These are phyloP conservation scores for Cyberlindnera saturnus DNA, from an alignment of 805 yeast species.

Conservation along the genomic window DNA sequence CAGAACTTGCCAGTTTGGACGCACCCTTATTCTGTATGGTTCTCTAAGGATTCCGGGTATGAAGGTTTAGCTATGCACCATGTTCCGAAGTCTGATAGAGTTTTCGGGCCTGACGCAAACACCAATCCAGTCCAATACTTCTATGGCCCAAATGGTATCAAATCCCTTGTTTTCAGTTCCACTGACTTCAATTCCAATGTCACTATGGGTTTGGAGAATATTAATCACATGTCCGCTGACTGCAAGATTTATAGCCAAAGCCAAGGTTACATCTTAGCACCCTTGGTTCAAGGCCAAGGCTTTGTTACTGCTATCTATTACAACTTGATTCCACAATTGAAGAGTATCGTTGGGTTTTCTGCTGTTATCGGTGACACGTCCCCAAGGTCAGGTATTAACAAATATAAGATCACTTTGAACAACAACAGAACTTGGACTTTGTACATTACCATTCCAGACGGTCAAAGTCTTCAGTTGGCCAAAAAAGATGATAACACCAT, in stretches of 20 bases:
- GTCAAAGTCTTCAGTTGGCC: slow-evolving; percentile 27
- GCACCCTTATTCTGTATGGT: slow-evolving; percentile 77
- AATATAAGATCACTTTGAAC: slow-evolving; percentile 48
- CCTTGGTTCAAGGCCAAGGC: slow-evolving; percentile 79
- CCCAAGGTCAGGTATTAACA: slow-evolving; percentile 37
- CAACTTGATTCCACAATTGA: slow-evolving; percentile 45
- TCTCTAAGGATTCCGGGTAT: slow-evolving; percentile 38
- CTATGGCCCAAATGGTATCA: slow-evolving; percentile 63
- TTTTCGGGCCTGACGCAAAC: slow-evolving; percentile 60
- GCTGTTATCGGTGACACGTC: slow-evolving; percentile 35
- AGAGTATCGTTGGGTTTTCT: slow-evolving; percentile 62
- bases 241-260: slow-evolving; percentile 20
- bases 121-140: slow-evolving; percentile 50
- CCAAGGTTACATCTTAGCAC: slow-evolving; percentile 41
- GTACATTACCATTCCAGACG: slow-evolving; percentile 46
- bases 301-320: slow-evolving; percentile 63
- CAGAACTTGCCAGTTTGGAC: slow-evolving; percentile 74
- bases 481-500: slow-evolving; percentile 32
- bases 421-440: slow-evolving; percentile 62
- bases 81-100: slow-evolving; percentile 50
- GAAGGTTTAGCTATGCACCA: slow-evolving; percentile 67
- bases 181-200: slow-evolving; percentile 30
- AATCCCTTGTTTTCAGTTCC: slow-evolving; percentile 49
- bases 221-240: slow-evolving; percentile 30
- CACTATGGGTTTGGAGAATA: slow-evolving; percentile 24